phyloP scores from a whole-genome alignment of 2,329 filamentous ascomycete genomes.

The Phialophora chinensis region DNA sequence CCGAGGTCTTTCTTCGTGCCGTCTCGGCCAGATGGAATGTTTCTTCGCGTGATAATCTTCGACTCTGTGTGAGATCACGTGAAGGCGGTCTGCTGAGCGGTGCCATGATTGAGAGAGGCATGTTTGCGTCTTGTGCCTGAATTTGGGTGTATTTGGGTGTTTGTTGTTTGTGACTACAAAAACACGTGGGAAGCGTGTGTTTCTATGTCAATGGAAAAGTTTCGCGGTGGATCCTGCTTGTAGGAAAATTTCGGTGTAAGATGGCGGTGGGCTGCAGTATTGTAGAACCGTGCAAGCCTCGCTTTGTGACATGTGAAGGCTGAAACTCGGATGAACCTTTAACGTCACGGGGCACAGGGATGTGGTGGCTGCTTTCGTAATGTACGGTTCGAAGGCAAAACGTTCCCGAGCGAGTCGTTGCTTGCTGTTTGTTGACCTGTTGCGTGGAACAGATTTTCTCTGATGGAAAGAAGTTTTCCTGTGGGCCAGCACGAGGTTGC shows the following conservation, averaged over 20 bases:
- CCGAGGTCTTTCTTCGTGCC: constrained; percentile 37
- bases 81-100: constrained; percentile 34
- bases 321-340: constrained; percentile 28
- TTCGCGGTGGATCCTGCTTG: constrained; percentile 20
- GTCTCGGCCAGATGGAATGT: constrained; percentile 38
- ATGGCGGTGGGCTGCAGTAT: constrained; percentile 22
- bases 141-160: constrained; percentile 1
- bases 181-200: constrained; percentile 9
- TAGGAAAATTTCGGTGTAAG: constrained; percentile 17
- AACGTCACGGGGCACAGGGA: constrained; percentile 13
- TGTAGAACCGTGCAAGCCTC: constrained; percentile 14
- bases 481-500: constrained; percentile 9
- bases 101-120: constrained; percentile 35
- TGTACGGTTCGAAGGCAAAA: constrained; percentile 23
- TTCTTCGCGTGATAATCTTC: constrained; percentile 37
- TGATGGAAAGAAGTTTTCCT: constrained; percentile 2
- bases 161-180: not conserved
- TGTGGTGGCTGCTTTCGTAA: constrained; percentile 1
- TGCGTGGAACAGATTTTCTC: not conserved
- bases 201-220: constrained; percentile 18
- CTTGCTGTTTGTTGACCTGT: not conserved
- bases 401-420: constrained; percentile 18
- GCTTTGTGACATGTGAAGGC: constrained; percentile 24
- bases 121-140: constrained; percentile 10
- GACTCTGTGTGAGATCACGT: constrained; percentile 30